Conservation (phyloP, 176 grass and related monocot species). For the Aegilops sharonensis region DNA sequence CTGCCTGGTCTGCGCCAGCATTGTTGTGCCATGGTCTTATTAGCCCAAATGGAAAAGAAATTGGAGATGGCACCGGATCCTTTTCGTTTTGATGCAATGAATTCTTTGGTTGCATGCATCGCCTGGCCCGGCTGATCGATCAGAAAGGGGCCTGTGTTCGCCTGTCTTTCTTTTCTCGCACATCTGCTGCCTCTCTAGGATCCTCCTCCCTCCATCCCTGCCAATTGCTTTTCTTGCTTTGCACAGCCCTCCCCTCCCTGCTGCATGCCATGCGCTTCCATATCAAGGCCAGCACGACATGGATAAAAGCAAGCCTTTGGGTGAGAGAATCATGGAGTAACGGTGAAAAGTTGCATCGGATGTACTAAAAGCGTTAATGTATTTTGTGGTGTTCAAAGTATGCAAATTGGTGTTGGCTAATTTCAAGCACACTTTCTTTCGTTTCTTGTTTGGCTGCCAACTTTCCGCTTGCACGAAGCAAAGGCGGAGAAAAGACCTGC, state of each 20-base stretch:
- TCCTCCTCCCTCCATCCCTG: conserved; percentile 30
- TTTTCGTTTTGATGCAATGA: conserved; percentile 36
- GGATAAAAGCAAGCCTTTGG: neutral
- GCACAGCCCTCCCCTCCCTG: neutral
- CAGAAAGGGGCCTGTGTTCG: conserved; percentile 26
- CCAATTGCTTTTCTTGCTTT: conserved; percentile 47
- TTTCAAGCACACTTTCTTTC: conserved; percentile 1
- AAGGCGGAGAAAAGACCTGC: conserved; percentile 57
- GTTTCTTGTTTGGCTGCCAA: neutral
- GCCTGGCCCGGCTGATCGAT: conserved; percentile 15
- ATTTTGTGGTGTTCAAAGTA: neutral
- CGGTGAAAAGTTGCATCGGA: conserved; percentile 38
- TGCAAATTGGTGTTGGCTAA: neutral
- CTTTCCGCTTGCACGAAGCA: conserved; percentile 41
- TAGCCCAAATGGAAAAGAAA: conserved; percentile 49
- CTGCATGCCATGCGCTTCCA: conserved; percentile 39
- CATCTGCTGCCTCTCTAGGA: conserved; percentile 33
- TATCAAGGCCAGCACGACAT: conserved; percentile 44
- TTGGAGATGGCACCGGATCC: conserved; percentile 29
- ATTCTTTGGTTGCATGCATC: conserved; percentile 48
- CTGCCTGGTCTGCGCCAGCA: neutral
- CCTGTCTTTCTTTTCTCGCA: conserved; percentile 37
- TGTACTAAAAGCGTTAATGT: conserved; percentile 16
- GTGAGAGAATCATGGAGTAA: conserved; percentile 31
- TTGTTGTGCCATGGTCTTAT: conserved; percentile 25